Base-by-base conservation (phyloP, 495 filamentous ascomycete genomes). In the Penicillium chermesinum region DNA sequence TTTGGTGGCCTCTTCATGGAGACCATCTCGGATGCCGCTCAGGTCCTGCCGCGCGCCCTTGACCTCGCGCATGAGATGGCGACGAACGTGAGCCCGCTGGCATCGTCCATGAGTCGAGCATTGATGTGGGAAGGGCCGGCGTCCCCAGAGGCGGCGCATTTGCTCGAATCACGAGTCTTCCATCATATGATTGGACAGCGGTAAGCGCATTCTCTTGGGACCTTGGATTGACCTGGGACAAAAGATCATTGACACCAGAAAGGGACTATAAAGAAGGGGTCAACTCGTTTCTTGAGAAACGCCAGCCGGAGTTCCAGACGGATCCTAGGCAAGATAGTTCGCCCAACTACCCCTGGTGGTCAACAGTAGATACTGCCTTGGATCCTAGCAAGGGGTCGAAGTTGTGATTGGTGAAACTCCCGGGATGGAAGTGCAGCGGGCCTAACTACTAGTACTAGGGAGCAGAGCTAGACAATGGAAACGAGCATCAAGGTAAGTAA, bases 121-220 rank as follows among this genome's bases (percentile, higher is more conserved):
- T 46, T 83, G 61, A 74, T 84, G 69, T 82, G 72, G 61, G 65
- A 77, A 27, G 68, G 73, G 32, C 67, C 69, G 3, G 59, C 55
- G 1, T 70, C 62, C 16, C 70, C 80, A 4, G 80, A 85, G 55
- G 76, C 67, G 16, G 66, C 72, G 32, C 79, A 83, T 68, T 54
- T 82, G 41, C 62, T 83, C 8, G 75, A 83, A 58, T 77, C 71
- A 47, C 68, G 66, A 56, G 54, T 84, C 17, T 66, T 83, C 48
- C 75, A 71, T 48, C 75, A 77, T 53, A 57, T 82, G 50, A 76
- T 80, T 59, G 53, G 62, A 7, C 63, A 65, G 20, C 55, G 48
- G 52, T 41, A 33, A 53, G 35, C 21, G 47, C 38, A 32, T 38
- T 40, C n/a, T 21, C 33, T 37, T 10, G 3, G 20, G 9, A 16